Percentiles rank a stretch among this genome's conserved stretches.
These are phyloP conservation scores for Calonectria honghensis DNA, from an alignment of 2,329 filamentous ascomycete species.

Conservation along the genomic window DNA sequence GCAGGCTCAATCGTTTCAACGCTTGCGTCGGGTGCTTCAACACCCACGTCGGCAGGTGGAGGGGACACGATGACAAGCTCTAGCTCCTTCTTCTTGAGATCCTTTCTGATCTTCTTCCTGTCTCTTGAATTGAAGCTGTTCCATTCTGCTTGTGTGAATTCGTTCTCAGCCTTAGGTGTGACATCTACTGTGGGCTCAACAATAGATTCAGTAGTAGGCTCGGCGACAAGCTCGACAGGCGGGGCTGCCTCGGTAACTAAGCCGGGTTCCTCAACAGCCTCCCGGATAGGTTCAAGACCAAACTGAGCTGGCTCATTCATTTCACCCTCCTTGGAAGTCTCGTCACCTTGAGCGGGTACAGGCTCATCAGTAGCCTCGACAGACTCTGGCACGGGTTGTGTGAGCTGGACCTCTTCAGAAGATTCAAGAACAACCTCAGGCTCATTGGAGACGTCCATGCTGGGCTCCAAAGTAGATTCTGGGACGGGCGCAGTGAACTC, in stretches of 20 bases:
- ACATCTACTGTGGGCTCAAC: neutral
- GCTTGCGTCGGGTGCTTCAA: constrained; percentile 12
- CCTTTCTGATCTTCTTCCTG: constrained; percentile 52
- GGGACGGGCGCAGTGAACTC: neutral
- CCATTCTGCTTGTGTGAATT: constrained; percentile 51
- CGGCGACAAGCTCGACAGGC: neutral
- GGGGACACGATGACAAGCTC: constrained; percentile 46
- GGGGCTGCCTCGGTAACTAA: neutral
- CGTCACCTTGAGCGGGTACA: neutral
- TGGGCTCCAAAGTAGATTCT: neutral
- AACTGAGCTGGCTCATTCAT: neutral
- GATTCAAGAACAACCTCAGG: neutral
- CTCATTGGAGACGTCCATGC: neutral
- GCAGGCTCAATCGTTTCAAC: neutral
- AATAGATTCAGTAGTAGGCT: neutral
- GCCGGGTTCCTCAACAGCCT: neutral
- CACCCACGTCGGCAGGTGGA: neutral
- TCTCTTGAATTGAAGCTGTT: constrained; percentile 47
- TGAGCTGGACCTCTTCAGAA: neutral
- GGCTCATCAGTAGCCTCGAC: neutral
- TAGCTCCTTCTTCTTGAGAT: constrained; percentile 50
- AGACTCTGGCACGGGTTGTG: neutral
- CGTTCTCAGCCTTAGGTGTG: constrained; percentile 39
- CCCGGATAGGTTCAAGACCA: neutral
- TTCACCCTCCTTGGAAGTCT: neutral